Evolutionary conservation across 768 basidiomycete genomes (phyloP).

Genomic region (Mycena galopus): DNA sequence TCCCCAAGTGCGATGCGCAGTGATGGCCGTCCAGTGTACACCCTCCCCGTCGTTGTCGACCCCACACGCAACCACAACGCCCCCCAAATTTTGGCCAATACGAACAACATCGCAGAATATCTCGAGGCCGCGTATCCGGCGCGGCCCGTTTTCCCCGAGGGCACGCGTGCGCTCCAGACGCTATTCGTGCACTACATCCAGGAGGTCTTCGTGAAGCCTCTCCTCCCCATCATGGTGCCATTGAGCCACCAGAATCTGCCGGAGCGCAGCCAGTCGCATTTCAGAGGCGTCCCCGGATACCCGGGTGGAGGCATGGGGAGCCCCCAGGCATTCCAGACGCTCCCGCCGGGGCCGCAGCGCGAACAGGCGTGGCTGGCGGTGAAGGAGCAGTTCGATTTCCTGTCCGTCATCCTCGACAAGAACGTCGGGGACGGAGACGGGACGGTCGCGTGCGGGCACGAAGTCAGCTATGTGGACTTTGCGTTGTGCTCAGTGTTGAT

Average conservation of each 20-base stretch:
- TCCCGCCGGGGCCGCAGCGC: constrained; percentile 40
- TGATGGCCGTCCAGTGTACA: constrained; percentile 73
- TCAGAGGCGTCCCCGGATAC: constrained; percentile 44
- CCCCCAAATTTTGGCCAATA: constrained; percentile 71
- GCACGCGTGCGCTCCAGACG: constrained; percentile 73
- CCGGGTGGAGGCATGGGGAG: too few relatives aligned
- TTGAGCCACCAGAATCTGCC: constrained; percentile 73
- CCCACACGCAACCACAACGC: constrained; percentile 57
- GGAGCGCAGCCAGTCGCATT: constrained; percentile 65
- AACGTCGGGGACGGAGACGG: constrained; percentile 44
- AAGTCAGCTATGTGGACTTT: constrained; percentile 66
- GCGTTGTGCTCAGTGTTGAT: constrained; percentile 62
- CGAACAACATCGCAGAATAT: constrained; percentile 76
- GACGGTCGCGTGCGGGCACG: constrained; percentile 56
- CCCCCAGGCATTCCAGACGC: too few relatives aligned
- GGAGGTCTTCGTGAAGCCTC: constrained; percentile 48
- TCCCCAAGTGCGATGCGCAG: constrained; percentile 65
- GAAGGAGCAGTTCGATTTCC: constrained; percentile 58
- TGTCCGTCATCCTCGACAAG: constrained; percentile 59
- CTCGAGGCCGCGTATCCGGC: constrained; percentile 77
- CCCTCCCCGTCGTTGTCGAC: constrained; percentile 78
- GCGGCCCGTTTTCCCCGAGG: constrained; percentile 77
- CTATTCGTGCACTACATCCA: constrained; percentile 77
- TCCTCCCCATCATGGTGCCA: constrained; percentile 80
- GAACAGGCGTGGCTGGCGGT: background rate